phyloP scores from a whole-genome alignment of 768 basidiomycete genomes.

The Daedaleopsis sinensis region DNA sequence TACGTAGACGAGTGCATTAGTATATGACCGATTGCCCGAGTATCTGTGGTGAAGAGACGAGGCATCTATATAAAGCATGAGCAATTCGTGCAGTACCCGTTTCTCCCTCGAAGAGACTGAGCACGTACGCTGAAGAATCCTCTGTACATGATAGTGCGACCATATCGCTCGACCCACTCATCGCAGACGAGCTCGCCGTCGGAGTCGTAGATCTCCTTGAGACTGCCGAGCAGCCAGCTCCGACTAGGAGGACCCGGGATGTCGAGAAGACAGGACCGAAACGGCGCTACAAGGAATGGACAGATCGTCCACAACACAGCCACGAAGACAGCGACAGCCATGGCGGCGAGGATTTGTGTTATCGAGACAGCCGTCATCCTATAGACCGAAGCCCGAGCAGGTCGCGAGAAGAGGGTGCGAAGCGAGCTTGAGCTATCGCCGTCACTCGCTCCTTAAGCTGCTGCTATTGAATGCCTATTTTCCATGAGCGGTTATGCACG shows the following conservation, averaged over 20 bases:
- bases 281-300: not conserved
- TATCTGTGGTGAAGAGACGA: slow-evolving; percentile 42
- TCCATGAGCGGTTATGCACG: too few relatives aligned
- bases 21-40: slow-evolving; percentile 66
- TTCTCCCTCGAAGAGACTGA: too few relatives aligned
- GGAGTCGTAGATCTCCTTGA: not conserved
- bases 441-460: too few relatives aligned
- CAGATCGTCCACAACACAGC: too few relatives aligned
- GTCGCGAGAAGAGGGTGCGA: too few relatives aligned
- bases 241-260: slow-evolving; percentile 1
- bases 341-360: too few relatives aligned
- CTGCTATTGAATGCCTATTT: too few relatives aligned
- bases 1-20: slow-evolving; percentile 59
- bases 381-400: too few relatives aligned
- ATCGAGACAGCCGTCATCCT: too few relatives aligned
- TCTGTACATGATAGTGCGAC: slow-evolving; percentile 1
- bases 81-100: not conserved
- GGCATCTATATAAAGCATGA: not conserved
- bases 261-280: slow-evolving; percentile 1
- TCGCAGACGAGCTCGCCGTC: not conserved
- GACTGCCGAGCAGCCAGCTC: slow-evolving; percentile 8
- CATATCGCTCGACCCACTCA: slow-evolving; percentile 2
- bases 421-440: too few relatives aligned
- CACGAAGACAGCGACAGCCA: too few relatives aligned
- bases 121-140: slow-evolving; percentile 7